Percentiles rank a stretch among this genome's conserved stretches.
Evolutionary conservation across 352 stramenopile species (phyloP).

Genomic region (Globisporangium cederbergense): DNA sequence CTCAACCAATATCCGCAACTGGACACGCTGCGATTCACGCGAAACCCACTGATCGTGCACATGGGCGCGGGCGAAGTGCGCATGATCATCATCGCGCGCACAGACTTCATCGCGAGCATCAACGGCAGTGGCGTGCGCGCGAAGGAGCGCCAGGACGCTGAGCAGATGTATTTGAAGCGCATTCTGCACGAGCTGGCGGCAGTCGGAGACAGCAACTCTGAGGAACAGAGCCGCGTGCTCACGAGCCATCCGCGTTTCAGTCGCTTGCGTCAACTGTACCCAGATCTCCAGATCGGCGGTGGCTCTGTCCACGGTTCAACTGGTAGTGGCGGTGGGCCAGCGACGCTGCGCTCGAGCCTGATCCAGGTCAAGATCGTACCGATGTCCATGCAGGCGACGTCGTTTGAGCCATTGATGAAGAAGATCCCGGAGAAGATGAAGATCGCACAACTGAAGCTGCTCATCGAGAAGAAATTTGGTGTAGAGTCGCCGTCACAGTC

Average conservation of each 20-base stretch:
- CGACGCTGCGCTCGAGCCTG: conserved; percentile 53
- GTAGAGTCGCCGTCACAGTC: conserved; percentile 44
- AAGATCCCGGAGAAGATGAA: conserved; percentile 77
- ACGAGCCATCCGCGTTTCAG: conserved; percentile 44
- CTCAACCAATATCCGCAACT: conserved; percentile 59
- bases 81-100: conserved; percentile 68
- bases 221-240: conserved; percentile 31
- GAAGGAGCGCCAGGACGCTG: conserved; percentile 69
- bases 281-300: conserved; percentile 33
- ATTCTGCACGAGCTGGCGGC: conserved; percentile 68
- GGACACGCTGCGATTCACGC: conserved; percentile 60
- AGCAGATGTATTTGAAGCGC: conserved; percentile 82
- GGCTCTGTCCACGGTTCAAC: conserved; percentile 10
- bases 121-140: conserved; percentile 59
- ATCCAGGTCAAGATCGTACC: conserved; percentile 64
- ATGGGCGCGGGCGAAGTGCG: conserved; percentile 67
- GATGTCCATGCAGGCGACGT: conserved; percentile 70
- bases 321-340: conserved; percentile 5
- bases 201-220: conserved; percentile 18
- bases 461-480: conserved; percentile 74
- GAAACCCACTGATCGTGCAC: conserved; percentile 58
- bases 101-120: conserved; percentile 42
- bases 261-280: conserved; percentile 46
- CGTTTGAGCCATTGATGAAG: conserved; percentile 63
- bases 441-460: conserved; percentile 63